Evolutionary conservation across 306 rosid genomes (phyloP).

Genomic region (Vigna trinervia): DNA sequence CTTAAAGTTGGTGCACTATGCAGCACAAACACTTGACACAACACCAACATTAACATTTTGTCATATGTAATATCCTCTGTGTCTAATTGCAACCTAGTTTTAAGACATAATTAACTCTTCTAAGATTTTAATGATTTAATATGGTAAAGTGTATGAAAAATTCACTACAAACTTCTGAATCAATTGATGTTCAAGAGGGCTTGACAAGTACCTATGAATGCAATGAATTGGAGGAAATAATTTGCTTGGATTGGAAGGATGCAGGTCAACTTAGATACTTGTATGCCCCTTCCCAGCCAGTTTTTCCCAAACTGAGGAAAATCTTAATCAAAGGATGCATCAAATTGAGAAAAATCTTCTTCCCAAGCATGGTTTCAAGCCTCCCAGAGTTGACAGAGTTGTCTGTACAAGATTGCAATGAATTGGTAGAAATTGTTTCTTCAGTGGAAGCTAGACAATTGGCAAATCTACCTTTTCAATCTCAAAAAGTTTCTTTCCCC

Average conservation of each 20-base stretch:
- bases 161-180: not conserved
- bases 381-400: not conserved
- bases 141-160: too few relatives aligned
- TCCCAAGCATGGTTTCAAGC: not conserved
- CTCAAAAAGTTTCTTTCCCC: conserved; percentile 18
- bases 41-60: too few relatives aligned
- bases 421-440: conserved; percentile 18
- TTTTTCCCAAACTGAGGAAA: not conserved
- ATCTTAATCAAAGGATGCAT: conserved; percentile 6
- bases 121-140: too few relatives aligned
- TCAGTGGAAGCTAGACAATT: not conserved
- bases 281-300: not conserved
- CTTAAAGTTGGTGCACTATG: too few relatives aligned
- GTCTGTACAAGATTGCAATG: not conserved
- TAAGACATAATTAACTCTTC: too few relatives aligned
- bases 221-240: conserved; percentile 22
- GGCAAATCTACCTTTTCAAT: not conserved
- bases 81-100: too few relatives aligned
- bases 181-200: conserved; percentile 6
- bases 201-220: conserved; percentile 19
- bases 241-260: conserved; percentile 22
- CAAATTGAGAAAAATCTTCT: conserved; percentile 13
- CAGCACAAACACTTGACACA: too few relatives aligned
- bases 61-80: too few relatives aligned
- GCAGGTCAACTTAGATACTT: not conserved